Base-by-base conservation (phyloP, 140 eudicot genomes). In the Flaveria floridana region DNA sequence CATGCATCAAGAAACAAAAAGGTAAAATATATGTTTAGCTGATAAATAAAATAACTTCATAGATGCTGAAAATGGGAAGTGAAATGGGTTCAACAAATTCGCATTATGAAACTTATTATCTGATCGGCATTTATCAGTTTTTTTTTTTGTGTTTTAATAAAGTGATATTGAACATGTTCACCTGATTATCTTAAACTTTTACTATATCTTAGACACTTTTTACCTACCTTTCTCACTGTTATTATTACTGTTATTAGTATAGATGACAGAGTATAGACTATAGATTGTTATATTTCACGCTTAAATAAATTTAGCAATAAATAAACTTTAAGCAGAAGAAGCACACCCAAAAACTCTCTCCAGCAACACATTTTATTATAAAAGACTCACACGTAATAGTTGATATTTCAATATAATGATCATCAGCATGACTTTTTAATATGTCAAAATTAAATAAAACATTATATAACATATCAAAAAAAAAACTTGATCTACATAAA, bases 1-100 rank as follows among this genome's bases (percentile, higher is more conserved):
- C 85, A 82, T 28, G 11, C 30, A 73, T 69, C 26, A 13, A 18
- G n/a, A 39, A 25, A 34, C n/a, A n/a, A 41, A 63, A 42, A 14
- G 64, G 25, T 23, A 64, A 61, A 70, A 26, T 28, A 42, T 42
- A 70, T n/a, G 73, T 76, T 42, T 34, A 75, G 70, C 25, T 12
- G 51, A 14, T 30, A 80, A 67, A 19, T 30, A n/a, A 26, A 39
- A 28, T 65, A 71, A 16, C 48, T 74, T 46, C 42, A 66, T 18
- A 76, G 65, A 15, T 63, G 20, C 65, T 34, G 55, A 76, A 41
- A 65, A 28, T 34, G n/a, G 50, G 16, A 65, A 48, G 63, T 64
- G 26, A 65, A 65, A 25, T 23, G 13, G 3, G 1, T 2, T 47
- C n/a, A 47, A 34, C 7, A 15, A 14, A 71, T 71, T 53, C 53